Percentiles rank a stretch among this genome's conserved stretches.
These are phyloP conservation scores for Colletotrichum lentis DNA, from an alignment of 2,329 filamentous ascomycete genomes.

Conservation along the genomic window DNA sequence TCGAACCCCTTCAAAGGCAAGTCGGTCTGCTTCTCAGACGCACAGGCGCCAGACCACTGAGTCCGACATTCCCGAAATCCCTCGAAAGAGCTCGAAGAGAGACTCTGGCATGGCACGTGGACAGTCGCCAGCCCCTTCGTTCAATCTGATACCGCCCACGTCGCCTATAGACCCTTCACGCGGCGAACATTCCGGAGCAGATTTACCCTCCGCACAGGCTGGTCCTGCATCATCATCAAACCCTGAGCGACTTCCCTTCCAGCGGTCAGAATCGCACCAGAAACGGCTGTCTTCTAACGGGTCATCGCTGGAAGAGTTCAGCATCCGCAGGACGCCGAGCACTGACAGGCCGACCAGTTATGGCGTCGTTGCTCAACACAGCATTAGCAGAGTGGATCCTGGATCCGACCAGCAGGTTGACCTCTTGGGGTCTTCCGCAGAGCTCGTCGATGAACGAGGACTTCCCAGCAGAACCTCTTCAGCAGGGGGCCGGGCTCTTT, in stretches of 20 bases:
- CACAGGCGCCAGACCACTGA: constrained; percentile 47
- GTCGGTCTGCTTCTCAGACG: constrained; percentile 49
- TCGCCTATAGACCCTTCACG: constrained; percentile 31
- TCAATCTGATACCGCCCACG: constrained; percentile 44
- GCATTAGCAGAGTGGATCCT: constrained; percentile 63
- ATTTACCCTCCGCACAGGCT: neutral
- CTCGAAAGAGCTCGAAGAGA: constrained; percentile 77
- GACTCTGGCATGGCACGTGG: constrained; percentile 55
- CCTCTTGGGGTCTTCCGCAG: constrained; percentile 63
- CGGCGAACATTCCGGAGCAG: constrained; percentile 22
- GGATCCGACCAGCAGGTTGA: constrained; percentile 53
- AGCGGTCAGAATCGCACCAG: constrained; percentile 60
- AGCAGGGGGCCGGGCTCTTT: constrained; percentile 18
- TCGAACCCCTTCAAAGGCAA: constrained; percentile 67
- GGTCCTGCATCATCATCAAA: constrained; percentile 21
- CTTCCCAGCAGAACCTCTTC: constrained; percentile 34
- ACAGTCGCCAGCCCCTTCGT: constrained; percentile 47
- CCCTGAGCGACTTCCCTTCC: constrained; percentile 59
- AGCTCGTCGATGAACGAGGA: constrained; percentile 59
- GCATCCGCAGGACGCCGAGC: constrained; percentile 47
- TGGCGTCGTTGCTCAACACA: constrained; percentile 66
- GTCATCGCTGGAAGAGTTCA: constrained; percentile 61
- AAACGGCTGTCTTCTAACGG: constrained; percentile 57
- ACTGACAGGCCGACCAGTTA: constrained; percentile 63
- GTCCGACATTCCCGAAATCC: constrained; percentile 64